Conservation (phyloP, 495 filamentous ascomycete genomes). For the Terfezia boudieri region DNA sequence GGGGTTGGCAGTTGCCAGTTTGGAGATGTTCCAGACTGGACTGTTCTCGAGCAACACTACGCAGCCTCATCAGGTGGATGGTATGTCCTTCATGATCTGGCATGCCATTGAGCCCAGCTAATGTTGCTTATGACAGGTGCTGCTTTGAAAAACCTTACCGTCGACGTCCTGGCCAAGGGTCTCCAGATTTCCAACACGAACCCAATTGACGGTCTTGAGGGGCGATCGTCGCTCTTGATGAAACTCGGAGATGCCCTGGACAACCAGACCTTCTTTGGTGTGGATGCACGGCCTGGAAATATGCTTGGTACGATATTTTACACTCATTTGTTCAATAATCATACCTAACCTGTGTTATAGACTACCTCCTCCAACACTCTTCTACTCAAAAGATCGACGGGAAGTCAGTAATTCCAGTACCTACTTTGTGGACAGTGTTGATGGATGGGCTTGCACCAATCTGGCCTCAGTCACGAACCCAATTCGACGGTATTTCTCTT, state of each 20-base stretch:
- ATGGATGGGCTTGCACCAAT: conserved; percentile 72
- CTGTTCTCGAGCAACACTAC: conserved; percentile 62
- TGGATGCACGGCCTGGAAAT: conserved; percentile 67
- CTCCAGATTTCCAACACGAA: conserved; percentile 67
- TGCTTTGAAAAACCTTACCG: conserved; percentile 52
- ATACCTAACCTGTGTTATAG: conserved; percentile 24
- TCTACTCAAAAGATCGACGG: conserved; percentile 68
- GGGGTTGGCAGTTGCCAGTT: conserved; percentile 73
- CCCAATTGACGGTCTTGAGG: conserved; percentile 69
- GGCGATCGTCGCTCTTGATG: conserved; percentile 58
- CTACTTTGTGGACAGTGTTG: conserved; percentile 71
- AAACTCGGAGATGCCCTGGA: conserved; percentile 55
- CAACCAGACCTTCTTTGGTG: conserved; percentile 68
- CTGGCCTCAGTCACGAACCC: conserved; percentile 76
- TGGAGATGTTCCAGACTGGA: conserved; percentile 97
- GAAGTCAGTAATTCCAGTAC: conserved; percentile 59
- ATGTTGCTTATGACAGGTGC: conserved; percentile 16
- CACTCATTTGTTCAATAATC: background rate
- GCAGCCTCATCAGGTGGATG: conserved; percentile 79
- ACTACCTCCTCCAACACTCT: conserved; percentile 80
- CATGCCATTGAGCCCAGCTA: background rate
- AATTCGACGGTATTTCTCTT: conserved; percentile 68
- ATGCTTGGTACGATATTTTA: conserved; percentile 47
- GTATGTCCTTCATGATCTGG: conserved; percentile 9
- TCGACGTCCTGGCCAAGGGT: conserved; percentile 50